These are phyloP conservation scores for Psilocybe tampanensis DNA, from an alignment of 768 basidiomycete genomes.

Conservation along the genomic window DNA sequence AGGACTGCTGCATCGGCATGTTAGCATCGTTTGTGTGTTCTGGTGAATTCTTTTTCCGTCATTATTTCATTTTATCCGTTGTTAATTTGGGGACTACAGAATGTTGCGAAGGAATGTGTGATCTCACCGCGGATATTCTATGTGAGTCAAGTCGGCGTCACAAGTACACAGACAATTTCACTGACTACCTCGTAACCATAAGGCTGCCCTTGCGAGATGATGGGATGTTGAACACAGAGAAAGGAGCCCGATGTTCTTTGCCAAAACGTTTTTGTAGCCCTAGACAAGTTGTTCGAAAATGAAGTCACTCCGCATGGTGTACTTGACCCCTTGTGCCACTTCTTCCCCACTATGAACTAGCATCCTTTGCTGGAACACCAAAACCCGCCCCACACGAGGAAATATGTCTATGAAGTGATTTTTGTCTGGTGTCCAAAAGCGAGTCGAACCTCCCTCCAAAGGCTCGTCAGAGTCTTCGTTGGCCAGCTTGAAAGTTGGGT, in stretches of 20 bases:
- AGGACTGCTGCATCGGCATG: constrained; percentile 19
- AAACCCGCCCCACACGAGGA: constrained; percentile 38
- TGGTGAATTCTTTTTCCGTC: background rate
- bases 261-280: background rate
- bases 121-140: constrained; percentile 15
- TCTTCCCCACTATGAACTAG: constrained; percentile 41
- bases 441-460: constrained; percentile 39
- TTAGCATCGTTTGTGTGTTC: constrained; percentile 15
- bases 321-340: constrained; percentile 34
- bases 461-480: constrained; percentile 13
- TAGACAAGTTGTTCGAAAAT: constrained; percentile 30
- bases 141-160: constrained; percentile 16
- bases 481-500: background rate
- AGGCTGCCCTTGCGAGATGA: constrained; percentile 21
- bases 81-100: background rate
- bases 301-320: constrained; percentile 41
- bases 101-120: constrained; percentile 11
- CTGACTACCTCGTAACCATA: background rate
- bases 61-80: no score
- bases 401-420: constrained; percentile 36
- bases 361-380: constrained; percentile 45
- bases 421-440: constrained; percentile 39
- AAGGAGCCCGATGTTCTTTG: no score
- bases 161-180: background rate
- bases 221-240: constrained; percentile 8